Percentiles rank a stretch among this genome's conserved stretches.
These are phyloP conservation scores for Blastocystis sp. DNA, from an alignment of 352 stramenopile species.

Conservation along the genomic window DNA sequence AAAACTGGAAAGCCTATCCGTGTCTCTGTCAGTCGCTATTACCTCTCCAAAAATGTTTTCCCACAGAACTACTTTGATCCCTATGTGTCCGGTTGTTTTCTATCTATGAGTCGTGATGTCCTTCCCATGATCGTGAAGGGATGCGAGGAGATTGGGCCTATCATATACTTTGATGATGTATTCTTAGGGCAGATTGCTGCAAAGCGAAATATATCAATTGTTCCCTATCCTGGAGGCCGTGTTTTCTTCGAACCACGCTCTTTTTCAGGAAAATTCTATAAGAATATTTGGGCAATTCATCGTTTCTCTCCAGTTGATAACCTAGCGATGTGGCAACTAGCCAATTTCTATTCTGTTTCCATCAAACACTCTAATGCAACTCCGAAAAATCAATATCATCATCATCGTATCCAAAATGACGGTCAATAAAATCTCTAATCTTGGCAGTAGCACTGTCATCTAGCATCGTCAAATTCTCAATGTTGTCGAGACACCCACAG, in stretches of 20 bases:
- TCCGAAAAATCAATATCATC: conserved; percentile 81
- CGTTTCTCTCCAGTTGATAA: conserved; percentile 22
- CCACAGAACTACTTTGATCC: background rate
- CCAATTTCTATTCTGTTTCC: background rate
- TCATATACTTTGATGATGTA: conserved; percentile 52
- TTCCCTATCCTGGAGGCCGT: background rate
- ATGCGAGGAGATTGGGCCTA: conserved; percentile 33
- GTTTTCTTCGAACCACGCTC: conserved; percentile 2
- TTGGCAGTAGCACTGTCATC: conserved; percentile 78
- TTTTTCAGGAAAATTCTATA: background rate
- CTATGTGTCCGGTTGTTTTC: conserved; percentile 20
- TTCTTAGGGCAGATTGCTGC: conserved; percentile 39
- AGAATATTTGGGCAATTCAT: background rate
- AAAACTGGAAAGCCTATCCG: conserved; percentile 26
- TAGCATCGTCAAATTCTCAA: conserved; percentile 67
- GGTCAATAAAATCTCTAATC: conserved; percentile 86
- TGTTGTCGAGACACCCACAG: conserved; percentile 67
- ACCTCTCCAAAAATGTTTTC: background rate
- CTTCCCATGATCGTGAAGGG: conserved; percentile 32
- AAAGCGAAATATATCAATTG: background rate
- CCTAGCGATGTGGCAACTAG: conserved; percentile 42
- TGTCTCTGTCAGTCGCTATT: conserved; percentile 18
- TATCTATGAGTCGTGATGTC: conserved; percentile 1
- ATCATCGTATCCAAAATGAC: conserved; percentile 92
- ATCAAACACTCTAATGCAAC: too few relatives aligned